Evolutionary conservation across 1,139 yeast genomes (phyloP).

Genomic region (Sugiyamaella castrensis): DNA sequence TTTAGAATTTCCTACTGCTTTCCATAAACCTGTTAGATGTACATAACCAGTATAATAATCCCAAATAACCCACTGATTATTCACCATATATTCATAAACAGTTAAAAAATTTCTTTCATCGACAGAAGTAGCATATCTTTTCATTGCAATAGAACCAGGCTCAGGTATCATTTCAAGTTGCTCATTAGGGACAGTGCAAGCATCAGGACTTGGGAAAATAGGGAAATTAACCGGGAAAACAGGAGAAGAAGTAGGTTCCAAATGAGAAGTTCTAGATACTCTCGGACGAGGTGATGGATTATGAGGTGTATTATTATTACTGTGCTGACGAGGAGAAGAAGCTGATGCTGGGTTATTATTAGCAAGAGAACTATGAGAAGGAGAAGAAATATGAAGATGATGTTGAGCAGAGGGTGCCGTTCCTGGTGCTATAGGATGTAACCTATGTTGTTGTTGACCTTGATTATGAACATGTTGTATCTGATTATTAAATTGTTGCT

Average conservation of each 20-base stretch:
- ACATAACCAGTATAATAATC: conserved; percentile 85
- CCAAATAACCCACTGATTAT: conserved; percentile 75
- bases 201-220: conserved; percentile 4
- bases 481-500: background rate
- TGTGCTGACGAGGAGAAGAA: background rate
- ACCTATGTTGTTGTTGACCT: background rate
- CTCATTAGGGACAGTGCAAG: conserved; percentile 21
- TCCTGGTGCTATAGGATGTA: background rate
- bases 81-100: conserved; percentile 68
- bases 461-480: background rate
- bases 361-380: background rate
- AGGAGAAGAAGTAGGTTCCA: conserved; percentile 6
- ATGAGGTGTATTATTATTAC: background rate
- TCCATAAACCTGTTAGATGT: conserved; percentile 90
- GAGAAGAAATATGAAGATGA: background rate
- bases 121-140: conserved; percentile 70
- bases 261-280: conserved; percentile 5
- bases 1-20: conserved; percentile 67
- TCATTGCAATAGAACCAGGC: conserved; percentile 44
- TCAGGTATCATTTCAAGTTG: conserved; percentile 35
- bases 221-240: conserved; percentile 11
- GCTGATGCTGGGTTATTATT: background rate
- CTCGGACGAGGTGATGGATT: conserved; percentile 5
- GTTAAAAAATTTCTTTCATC: conserved; percentile 69
- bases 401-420: background rate